Conservation (phyloP, 768 basidiomycete species). For the Boletus pseudopeckii region DNA sequence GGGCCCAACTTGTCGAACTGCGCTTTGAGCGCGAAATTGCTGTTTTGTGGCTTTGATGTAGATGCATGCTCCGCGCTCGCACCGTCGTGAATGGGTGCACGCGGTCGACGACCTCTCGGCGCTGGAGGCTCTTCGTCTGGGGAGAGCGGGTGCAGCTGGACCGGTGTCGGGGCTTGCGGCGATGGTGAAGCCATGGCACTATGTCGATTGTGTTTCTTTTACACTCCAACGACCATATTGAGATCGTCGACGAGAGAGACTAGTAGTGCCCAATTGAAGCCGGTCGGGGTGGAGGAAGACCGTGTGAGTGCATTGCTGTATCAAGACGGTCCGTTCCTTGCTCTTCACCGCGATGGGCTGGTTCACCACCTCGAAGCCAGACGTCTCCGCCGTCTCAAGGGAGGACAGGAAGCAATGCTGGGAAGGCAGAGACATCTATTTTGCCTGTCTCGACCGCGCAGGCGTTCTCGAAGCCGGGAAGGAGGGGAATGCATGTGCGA, state of each 20-base stretch:
- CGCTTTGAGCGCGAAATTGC: constrained; percentile 62
- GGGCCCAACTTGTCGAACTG: constrained; percentile 48
- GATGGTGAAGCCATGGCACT: constrained; percentile 27
- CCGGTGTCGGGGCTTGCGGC: constrained; percentile 45
- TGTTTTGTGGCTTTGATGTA: constrained; percentile 36
- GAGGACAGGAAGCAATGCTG: constrained; percentile 81
- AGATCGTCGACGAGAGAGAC: neutral
- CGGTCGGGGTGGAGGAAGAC: neutral
- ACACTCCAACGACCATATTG: constrained; percentile 8
- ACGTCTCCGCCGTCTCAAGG: constrained; percentile 44
- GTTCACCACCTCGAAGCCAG: constrained; percentile 38
- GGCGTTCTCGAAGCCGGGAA: constrained; percentile 74
- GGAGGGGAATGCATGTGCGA: constrained; percentile 56
- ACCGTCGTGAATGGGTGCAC: constrained; percentile 34
- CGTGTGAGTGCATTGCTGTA: constrained; percentile 16
- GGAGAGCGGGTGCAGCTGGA: constrained; percentile 70
- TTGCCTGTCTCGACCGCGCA: constrained; percentile 71
- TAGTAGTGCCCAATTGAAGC: neutral
- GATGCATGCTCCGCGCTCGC: constrained; percentile 16
- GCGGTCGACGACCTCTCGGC: constrained; percentile 46
- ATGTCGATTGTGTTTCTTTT: neutral
- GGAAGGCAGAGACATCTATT: constrained; percentile 81
- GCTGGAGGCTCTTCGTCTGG: constrained; percentile 44
- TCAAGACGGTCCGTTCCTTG: neutral
- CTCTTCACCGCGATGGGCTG: constrained; percentile 24